Evolutionary conservation across 2,329 filamentous ascomycete species (phyloP).

Genomic region (Penicillium sp.): DNA sequence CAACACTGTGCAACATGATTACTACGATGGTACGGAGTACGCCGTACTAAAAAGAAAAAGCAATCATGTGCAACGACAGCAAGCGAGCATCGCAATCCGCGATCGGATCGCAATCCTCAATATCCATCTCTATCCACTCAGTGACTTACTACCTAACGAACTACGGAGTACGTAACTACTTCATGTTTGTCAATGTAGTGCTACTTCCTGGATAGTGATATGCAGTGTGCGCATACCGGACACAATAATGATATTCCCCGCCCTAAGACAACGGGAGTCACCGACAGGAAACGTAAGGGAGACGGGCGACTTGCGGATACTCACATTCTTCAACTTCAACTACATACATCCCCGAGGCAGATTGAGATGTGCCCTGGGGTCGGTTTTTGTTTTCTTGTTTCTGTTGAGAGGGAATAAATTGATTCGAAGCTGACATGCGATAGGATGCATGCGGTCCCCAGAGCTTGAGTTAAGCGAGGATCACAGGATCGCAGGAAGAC

Average conservation of each 20-base stretch:
- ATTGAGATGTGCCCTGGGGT: neutral
- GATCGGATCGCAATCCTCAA: too few species aligned
- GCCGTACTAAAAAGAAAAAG: neutral
- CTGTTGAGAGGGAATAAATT: too few species aligned
- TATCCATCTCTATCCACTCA: neutral
- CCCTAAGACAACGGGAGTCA: constrained; percentile 5
- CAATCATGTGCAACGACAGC: neutral
- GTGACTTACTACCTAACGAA: too few species aligned
- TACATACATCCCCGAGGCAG: constrained; percentile 8
- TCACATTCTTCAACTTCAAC: constrained; percentile 10
- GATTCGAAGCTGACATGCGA: neutral
- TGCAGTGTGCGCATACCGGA: constrained; percentile 8
- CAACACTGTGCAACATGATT: neutral
- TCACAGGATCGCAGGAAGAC: constrained; percentile 1
- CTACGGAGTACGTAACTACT: too few species aligned
- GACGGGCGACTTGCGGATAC: constrained; percentile 4
- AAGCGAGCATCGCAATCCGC: neutral
- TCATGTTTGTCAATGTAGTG: neutral
- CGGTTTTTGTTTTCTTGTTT: neutral
- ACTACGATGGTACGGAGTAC: neutral
- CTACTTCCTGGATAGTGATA: neutral
- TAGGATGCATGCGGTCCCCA: constrained; percentile 7
- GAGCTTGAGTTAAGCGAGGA: neutral
- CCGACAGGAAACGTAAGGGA: constrained; percentile 5
- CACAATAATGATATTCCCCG: constrained; percentile 4